Percentiles rank a stretch among this genome's conserved stretches.
phyloP scores from a whole-genome alignment of 495 filamentous ascomycete species.

The Copromyces sp. region DNA sequence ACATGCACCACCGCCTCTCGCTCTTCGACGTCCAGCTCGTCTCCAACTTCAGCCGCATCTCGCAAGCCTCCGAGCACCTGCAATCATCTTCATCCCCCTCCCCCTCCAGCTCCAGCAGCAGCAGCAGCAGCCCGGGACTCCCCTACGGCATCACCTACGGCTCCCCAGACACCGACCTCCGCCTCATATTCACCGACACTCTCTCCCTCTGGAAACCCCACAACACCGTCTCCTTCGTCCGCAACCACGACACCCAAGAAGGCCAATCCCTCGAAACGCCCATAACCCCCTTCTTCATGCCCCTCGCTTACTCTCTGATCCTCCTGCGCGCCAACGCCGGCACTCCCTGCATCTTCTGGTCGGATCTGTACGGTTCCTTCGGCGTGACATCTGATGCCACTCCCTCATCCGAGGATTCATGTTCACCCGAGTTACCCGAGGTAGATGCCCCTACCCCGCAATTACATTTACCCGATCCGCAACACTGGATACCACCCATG shows the following conservation, averaged over 20 bases:
- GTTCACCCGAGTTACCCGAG: too few relatives aligned
- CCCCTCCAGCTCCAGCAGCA: neutral
- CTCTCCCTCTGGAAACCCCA: conserved; percentile 47
- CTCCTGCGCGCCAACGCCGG: conserved; percentile 54
- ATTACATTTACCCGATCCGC: neutral
- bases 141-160: neutral
- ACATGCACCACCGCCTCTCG: conserved; percentile 46
- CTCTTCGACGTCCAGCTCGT: conserved; percentile 63
- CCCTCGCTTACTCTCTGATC: conserved; percentile 52
- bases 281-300: conserved; percentile 47
- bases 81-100: conserved; percentile 23
- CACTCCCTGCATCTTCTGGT: conserved; percentile 65
- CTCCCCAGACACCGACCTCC: conserved; percentile 20
- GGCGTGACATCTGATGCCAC: conserved; percentile 56
- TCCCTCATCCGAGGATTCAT: conserved; percentile 52
- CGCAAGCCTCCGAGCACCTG: conserved; percentile 24
- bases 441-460: too few relatives aligned
- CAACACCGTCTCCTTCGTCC: conserved; percentile 52
- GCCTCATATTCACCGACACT: conserved; percentile 49
- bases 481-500: conserved; percentile 38
- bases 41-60: conserved; percentile 50
- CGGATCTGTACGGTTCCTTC: conserved; percentile 64
- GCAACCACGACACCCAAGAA: conserved; percentile 43
- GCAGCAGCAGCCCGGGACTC: too few relatives aligned
- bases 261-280: conserved; percentile 31